Percentiles rank a stretch among this genome's conserved stretches.
phyloP scores from a whole-genome alignment of 257 asterid species.

The Primulina tabacum region DNA sequence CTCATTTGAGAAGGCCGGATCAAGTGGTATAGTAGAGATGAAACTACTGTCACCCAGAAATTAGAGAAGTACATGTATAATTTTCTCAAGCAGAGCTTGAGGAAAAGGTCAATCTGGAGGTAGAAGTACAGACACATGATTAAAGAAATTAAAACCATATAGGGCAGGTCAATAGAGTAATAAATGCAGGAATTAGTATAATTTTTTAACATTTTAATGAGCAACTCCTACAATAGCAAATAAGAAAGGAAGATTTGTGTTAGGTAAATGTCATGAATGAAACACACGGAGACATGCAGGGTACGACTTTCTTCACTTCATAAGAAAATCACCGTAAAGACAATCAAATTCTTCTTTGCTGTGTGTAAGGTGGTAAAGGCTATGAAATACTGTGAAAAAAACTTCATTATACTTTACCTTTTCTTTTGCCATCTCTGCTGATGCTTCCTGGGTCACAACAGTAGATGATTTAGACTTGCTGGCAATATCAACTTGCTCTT shows the following conservation, averaged over 20 bases:
- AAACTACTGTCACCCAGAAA: neutral
- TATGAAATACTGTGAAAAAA: neutral
- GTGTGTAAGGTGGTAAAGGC: neutral
- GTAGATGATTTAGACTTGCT: conserved; percentile 46
- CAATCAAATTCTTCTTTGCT: neutral
- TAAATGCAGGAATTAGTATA: conserved; percentile 20
- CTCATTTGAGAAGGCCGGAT: neutral
- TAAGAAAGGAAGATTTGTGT: neutral
- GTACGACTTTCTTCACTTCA: conserved; percentile 11
- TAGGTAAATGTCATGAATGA: conserved; percentile 9
- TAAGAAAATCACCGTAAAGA: neutral
- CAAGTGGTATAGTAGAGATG: neutral
- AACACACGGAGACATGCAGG: conserved; percentile 6
- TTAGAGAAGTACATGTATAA: neutral
- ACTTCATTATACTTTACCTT: conserved; percentile 42
- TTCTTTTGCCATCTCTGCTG: conserved; percentile 95
- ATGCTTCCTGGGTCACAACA: conserved; percentile 52
- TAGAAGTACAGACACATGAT: neutral
- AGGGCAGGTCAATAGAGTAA: conserved; percentile 7
- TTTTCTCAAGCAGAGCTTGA: neutral
- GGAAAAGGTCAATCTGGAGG: neutral
- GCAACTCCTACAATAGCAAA: neutral
- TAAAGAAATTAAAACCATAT: neutral
- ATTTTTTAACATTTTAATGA: neutral
- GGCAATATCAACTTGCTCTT: conserved; percentile 55